Evolutionary conservation across 306 rosid species (phyloP).

Genomic region (Gleditsia sinensis): DNA sequence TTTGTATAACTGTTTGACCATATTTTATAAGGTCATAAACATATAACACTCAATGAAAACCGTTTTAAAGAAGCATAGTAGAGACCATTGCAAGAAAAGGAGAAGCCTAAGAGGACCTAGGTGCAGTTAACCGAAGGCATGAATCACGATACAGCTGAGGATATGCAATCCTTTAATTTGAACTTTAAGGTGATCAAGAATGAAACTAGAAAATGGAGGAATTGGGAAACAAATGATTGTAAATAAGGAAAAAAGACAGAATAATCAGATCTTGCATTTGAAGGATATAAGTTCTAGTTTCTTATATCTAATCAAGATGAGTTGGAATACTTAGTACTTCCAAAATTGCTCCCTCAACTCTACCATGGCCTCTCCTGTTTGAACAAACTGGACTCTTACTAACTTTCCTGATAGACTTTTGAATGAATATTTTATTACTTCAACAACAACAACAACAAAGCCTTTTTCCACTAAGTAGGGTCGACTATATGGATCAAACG

Average conservation of each 20-base stretch:
- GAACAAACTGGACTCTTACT: not conserved
- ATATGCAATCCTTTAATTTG: not conserved
- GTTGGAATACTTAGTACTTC: not conserved
- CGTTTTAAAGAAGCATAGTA: not conserved
- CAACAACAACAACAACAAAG: no score
- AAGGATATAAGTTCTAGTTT: not conserved
- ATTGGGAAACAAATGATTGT: not conserved
- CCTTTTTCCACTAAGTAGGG: no score
- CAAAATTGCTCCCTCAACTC: not conserved
- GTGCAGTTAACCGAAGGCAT: not conserved
- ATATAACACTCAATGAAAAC: not conserved
- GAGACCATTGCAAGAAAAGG: not conserved
- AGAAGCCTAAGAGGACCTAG: not conserved
- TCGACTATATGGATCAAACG: no score
- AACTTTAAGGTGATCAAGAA: not conserved
- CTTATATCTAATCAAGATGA: not conserved
- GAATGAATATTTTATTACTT: not conserved
- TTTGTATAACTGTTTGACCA: not conserved
- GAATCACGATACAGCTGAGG: not conserved
- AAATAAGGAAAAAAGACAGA: not conserved
- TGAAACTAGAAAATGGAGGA: not conserved
- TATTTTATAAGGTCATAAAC: not conserved
- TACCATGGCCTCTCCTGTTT: not conserved
- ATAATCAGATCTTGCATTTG: not conserved
- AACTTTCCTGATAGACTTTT: not conserved